These are phyloP conservation scores for Corymbia citriodora DNA, from an alignment of 441 rosid species.

Conservation along the genomic window DNA sequence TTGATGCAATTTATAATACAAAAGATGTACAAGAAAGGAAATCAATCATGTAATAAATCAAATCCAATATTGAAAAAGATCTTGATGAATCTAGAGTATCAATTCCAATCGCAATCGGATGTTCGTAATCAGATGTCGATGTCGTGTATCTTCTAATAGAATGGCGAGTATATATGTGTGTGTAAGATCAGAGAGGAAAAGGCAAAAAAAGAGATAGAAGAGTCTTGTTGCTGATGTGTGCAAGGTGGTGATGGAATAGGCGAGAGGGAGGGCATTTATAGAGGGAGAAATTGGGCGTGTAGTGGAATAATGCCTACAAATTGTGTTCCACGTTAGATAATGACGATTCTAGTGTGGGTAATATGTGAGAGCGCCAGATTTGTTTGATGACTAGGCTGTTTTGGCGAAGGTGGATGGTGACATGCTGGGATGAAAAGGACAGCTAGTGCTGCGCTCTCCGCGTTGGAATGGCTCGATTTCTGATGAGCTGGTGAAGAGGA, in stretches of 20 bases:
- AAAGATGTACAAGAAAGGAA: no score
- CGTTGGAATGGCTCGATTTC: not conserved
- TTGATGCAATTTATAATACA: no score
- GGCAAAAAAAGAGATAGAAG: not conserved
- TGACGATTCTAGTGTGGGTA: not conserved
- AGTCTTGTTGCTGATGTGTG: not conserved
- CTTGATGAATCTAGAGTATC: no score
- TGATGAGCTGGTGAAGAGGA: not conserved
- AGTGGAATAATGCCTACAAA: not conserved
- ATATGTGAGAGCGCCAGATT: not conserved
- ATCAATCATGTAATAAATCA: no score
- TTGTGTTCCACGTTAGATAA: not conserved
- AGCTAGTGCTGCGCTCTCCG: not conserved
- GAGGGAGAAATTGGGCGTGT: not conserved
- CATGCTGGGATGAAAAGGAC: not conserved
- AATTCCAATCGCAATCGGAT: no score
- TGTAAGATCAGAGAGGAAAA: not conserved
- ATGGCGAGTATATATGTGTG: not conserved
- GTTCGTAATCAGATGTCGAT: no score
- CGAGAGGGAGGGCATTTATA: not conserved
- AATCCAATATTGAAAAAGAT: no score
- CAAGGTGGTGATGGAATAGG: not conserved
- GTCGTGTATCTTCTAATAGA: no score
- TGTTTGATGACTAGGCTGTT: not conserved
- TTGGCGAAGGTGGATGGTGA: not conserved